Evolutionary conservation across 2,329 filamentous ascomycete genomes (phyloP).

Genomic region (Fusarium sp.): DNA sequence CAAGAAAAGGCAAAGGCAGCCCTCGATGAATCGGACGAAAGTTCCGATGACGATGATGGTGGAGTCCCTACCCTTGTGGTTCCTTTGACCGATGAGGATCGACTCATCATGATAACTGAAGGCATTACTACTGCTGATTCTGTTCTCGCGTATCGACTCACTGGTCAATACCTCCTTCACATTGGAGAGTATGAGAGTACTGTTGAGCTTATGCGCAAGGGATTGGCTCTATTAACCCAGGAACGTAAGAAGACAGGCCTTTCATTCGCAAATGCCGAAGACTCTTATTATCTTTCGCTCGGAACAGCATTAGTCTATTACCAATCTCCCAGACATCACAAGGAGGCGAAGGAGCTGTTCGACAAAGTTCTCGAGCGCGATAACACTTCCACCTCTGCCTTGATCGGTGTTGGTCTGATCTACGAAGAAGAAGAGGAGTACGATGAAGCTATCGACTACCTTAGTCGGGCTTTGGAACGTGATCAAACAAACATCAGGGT

Average conservation of each 20-base stretch:
- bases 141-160: slow-evolving; percentile 82
- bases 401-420: slow-evolving; percentile 92
- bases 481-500: slow-evolving; percentile 82
- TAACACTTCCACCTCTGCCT: slow-evolving; percentile 78
- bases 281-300: slow-evolving; percentile 81
- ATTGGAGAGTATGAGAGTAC: slow-evolving; percentile 87
- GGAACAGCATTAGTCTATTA: slow-evolving; percentile 91
- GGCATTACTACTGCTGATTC: slow-evolving; percentile 77
- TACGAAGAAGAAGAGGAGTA: slow-evolving; percentile 95
- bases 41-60: slow-evolving; percentile 69
- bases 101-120: slow-evolving; percentile 82
- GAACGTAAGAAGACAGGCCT: slow-evolving; percentile 77
- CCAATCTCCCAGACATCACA: slow-evolving; percentile 89
- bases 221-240: slow-evolving; percentile 68
- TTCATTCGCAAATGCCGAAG: slow-evolving; percentile 74
- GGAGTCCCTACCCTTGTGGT: slow-evolving; percentile 65
- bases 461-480: slow-evolving; percentile 78
- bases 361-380: slow-evolving; percentile 83
- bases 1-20: slow-evolving; percentile 36
- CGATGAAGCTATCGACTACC: slow-evolving; percentile 81
- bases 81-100: slow-evolving; percentile 79
- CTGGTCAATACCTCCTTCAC: slow-evolving; percentile 84
- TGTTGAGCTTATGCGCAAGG: slow-evolving; percentile 83
- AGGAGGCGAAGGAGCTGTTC: slow-evolving; percentile 88
- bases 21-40: slow-evolving; percentile 62